phyloP scores from a whole-genome alignment of 805 yeast species.

The Starmerella davenportii region DNA sequence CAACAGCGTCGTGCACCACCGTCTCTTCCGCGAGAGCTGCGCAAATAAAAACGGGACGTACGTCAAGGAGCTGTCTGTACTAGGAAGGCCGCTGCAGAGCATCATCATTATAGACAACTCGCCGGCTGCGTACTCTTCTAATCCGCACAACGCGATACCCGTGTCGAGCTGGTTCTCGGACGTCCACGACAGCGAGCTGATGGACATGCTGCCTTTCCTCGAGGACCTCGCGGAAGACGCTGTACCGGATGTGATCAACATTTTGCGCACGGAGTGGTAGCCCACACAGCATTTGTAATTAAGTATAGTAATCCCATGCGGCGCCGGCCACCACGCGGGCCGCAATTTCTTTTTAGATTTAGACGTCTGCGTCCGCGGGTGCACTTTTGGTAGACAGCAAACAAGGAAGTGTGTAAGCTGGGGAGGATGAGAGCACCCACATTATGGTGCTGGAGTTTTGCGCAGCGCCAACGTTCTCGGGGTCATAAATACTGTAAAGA shows the following conservation, averaged over 20 bases:
- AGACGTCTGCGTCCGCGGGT: no score
- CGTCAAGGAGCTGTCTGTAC: conserved; percentile 80
- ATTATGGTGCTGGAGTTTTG: no score
- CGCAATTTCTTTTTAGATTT: no score
- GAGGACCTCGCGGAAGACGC: conserved; percentile 57
- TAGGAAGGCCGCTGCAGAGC: conserved; percentile 79
- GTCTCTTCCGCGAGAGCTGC: conserved; percentile 88
- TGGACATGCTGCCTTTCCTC: conserved; percentile 78
- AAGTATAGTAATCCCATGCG: no score
- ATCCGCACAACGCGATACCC: conserved; percentile 95
- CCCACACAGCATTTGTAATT: no score
- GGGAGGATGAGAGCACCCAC: no score
- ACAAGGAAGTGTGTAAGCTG: no score
- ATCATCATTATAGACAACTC: conserved; percentile 88
- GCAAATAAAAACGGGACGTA: conserved; percentile 86
- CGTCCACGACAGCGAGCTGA: conserved; percentile 85
- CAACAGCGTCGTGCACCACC: conserved; percentile 62
- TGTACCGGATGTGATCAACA: conserved; percentile 72
- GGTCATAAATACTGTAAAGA: no score
- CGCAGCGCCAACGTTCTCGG: no score
- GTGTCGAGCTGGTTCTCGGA: conserved; percentile 97
- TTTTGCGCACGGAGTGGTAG: conserved; percentile 26
- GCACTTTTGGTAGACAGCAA: no score
- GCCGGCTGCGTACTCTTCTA: conserved; percentile 94
- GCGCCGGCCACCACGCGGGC: no score